A percentile compares a stretch with the other conserved stretches of the same genome.
Conservation (phyloP, 2,329 filamentous ascomycete genomes). For the Tolypocladium cylindrosporum region DNA sequence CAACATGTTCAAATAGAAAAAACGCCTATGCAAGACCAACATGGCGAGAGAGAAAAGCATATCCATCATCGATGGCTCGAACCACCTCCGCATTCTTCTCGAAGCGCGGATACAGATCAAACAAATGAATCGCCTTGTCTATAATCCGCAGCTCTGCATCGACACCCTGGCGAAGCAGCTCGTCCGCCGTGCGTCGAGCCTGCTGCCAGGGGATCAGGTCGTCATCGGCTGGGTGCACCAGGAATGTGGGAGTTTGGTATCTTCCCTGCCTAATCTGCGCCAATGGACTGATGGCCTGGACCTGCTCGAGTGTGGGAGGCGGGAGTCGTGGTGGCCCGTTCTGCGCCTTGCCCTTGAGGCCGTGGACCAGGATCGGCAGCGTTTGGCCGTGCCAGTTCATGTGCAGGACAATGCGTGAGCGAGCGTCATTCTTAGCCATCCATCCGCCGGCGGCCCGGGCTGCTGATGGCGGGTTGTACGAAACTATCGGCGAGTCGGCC, state of each 20-base stretch:
- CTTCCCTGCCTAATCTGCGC: slow-evolving; percentile 18
- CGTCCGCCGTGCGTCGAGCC: slow-evolving; percentile 10
- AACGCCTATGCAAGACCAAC: too few relatives aligned
- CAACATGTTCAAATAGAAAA: too few relatives aligned
- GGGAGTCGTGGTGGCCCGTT: not conserved
- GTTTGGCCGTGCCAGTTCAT: slow-evolving; percentile 31
- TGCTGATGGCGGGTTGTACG: not conserved
- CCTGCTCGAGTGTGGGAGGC: slow-evolving; percentile 1
- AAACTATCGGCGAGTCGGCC: slow-evolving; percentile 12
- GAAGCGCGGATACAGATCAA: not conserved
- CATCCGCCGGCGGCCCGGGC: slow-evolving; percentile 8
- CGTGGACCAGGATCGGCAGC: slow-evolving; percentile 24
- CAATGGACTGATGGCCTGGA: slow-evolving; percentile 15
- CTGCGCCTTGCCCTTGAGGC: slow-evolving; percentile 9
- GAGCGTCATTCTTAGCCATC: slow-evolving; percentile 18
- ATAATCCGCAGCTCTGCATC: not conserved
- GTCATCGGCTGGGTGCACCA: slow-evolving; percentile 19
- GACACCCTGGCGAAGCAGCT: slow-evolving; percentile 1
- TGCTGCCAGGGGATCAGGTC: slow-evolving; percentile 23
- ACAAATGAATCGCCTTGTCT: not conserved
- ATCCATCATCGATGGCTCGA: too few relatives aligned
- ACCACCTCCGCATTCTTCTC: too few relatives aligned
- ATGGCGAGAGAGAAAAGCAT: too few relatives aligned
- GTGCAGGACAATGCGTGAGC: slow-evolving; percentile 25
- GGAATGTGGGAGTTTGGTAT: slow-evolving; percentile 22